A percentile compares a stretch with the other conserved stretches of the same genome.
Evolutionary conservation across 2,329 filamentous ascomycete species (phyloP).

Genomic region (Paramyrothecium roridum): DNA sequence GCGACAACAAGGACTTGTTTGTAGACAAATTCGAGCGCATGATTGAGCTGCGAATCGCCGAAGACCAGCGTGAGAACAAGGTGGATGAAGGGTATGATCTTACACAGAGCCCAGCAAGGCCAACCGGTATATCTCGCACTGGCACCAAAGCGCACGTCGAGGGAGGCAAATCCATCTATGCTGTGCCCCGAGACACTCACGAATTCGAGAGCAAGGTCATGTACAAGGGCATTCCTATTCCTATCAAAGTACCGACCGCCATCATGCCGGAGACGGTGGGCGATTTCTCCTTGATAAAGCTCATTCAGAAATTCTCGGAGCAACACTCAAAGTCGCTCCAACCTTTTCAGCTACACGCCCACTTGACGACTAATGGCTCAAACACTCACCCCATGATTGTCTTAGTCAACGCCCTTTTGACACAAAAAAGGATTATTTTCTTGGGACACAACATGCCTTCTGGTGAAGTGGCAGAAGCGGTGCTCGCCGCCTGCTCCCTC

Average conservation of each 20-base stretch:
- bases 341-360: constrained; percentile 81
- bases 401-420: constrained; percentile 88
- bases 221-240: constrained; percentile 95
- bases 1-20: constrained; percentile 93
- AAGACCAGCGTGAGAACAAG: constrained; percentile 50
- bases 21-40: constrained; percentile 97
- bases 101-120: constrained; percentile 43
- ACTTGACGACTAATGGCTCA: constrained; percentile 87
- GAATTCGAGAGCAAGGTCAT: constrained; percentile 95
- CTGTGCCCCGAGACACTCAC: constrained; percentile 88
- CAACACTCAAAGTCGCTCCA: constrained; percentile 80
- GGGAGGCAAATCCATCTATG: constrained; percentile 61
- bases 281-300: constrained; percentile 94
- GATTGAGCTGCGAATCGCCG: constrained; percentile 75
- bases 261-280: constrained; percentile 94
- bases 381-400: constrained; percentile 94
- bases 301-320: constrained; percentile 90
- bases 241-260: constrained; percentile 92
- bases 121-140: constrained; percentile 51
- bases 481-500: constrained; percentile 91
- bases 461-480: constrained; percentile 95
- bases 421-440: constrained; percentile 95
- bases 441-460: constrained; percentile 93
- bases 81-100: constrained; percentile 36
- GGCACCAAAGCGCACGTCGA: constrained; percentile 63